A percentile compares a stretch with the other conserved stretches of the same genome.
phyloP scores from a whole-genome alignment of 2,329 filamentous ascomycete species.

The Cytospora chrysosperma region DNA sequence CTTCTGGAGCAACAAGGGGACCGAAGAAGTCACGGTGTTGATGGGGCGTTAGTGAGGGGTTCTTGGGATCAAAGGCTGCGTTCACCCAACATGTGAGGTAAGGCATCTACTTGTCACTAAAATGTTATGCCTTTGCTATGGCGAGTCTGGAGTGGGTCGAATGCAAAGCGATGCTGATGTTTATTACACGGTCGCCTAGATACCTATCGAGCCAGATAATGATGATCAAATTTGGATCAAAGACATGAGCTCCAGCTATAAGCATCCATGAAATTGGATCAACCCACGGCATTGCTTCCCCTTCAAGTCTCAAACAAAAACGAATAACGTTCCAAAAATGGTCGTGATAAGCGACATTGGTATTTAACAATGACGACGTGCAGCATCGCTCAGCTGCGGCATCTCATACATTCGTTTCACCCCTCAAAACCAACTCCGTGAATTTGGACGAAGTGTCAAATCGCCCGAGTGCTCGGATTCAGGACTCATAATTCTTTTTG shows the following conservation, averaged over 20 bases:
- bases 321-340: too few species aligned
- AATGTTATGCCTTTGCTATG: background rate
- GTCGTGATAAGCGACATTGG: background rate
- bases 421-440: background rate
- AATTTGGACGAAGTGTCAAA: conserved; percentile 15
- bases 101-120: background rate
- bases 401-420: background rate
- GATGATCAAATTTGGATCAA: background rate
- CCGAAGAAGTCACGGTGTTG: conserved; percentile 1
- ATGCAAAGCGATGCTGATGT: conserved; percentile 5
- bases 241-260: background rate
- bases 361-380: background rate
- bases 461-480: background rate
- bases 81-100: conserved; percentile 6
- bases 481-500: conserved; percentile 3
- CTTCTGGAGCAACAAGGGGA: background rate
- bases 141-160: background rate
- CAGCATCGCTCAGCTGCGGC: background rate
- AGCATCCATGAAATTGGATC: background rate
- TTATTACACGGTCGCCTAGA: conserved; percentile 8
- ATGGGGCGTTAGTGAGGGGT: background rate
- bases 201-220: conserved; percentile 12
- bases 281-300: background rate
- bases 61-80: background rate
- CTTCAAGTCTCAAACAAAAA: background rate